A percentile compares a stretch with the other conserved stretches of the same genome.
Conservation (phyloP, 2,329 filamentous ascomycete genomes). For the Alternaria sp. region DNA sequence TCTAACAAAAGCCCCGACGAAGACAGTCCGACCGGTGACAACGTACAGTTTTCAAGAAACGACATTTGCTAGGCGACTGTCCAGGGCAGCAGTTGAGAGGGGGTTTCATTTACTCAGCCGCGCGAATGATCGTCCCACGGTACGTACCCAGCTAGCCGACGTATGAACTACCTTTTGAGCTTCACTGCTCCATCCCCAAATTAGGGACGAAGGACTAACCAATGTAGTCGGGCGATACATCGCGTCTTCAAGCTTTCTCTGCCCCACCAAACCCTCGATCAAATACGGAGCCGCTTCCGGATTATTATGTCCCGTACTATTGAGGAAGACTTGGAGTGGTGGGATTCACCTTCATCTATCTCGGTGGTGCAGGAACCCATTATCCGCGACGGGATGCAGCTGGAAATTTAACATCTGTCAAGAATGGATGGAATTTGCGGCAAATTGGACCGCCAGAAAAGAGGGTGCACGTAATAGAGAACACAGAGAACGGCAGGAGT, state of each 20-base stretch:
- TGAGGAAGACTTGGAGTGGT: conserved; percentile 65
- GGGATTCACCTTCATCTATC: conserved; percentile 67
- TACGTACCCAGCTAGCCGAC: conserved; percentile 12
- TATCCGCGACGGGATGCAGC: conserved; percentile 58
- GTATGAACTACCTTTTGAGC: background rate
- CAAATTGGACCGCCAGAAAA: conserved; percentile 48
- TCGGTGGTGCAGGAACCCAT: conserved; percentile 74
- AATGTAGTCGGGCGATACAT: conserved; percentile 33
- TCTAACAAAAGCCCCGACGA: conserved; percentile 39
- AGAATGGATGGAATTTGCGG: conserved; percentile 45
- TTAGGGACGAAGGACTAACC: conserved; percentile 1
- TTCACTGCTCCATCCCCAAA: background rate
- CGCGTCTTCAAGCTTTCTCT: conserved; percentile 75
- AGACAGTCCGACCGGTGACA: conserved; percentile 50
- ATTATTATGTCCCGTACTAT: conserved; percentile 50
- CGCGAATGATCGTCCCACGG: conserved; percentile 33
- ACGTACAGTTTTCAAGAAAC: conserved; percentile 70
- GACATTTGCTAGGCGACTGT: conserved; percentile 75
- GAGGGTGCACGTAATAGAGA: conserved; percentile 31
- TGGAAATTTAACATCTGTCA: conserved; percentile 48
- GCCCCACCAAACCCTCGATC: conserved; percentile 60
- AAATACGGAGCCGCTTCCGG: conserved; percentile 54
- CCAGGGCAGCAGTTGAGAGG: conserved; percentile 70
- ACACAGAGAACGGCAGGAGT: conserved; percentile 27
- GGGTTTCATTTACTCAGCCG: conserved; percentile 68